phyloP scores from a whole-genome alignment of 495 filamentous ascomycete genomes.

The Friedmanniomyces simplex region DNA sequence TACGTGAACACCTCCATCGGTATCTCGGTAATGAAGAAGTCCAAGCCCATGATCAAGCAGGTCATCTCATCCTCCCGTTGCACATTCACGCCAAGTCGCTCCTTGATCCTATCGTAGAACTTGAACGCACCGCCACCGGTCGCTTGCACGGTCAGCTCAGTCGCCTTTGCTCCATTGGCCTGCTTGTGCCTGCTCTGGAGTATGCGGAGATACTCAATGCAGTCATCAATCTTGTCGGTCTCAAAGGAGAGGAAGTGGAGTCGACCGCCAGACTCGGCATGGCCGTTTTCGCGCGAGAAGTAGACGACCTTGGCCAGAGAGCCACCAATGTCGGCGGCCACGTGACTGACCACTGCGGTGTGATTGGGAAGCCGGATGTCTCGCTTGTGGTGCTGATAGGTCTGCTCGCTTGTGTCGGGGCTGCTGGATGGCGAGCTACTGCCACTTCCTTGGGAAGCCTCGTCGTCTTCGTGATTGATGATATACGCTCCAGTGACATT shows the following conservation, averaged over 20 bases:
- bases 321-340: conserved; percentile 96
- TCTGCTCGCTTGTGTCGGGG: conserved; percentile 43
- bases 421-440: conserved; percentile 20
- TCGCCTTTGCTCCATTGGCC: conserved; percentile 47
- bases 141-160: conserved; percentile 77
- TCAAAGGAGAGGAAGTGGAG: conserved; percentile 94
- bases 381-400: conserved; percentile 65
- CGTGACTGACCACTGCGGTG: conserved; percentile 84
- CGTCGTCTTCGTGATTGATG: conserved; percentile 59
- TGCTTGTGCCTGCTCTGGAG: conserved; percentile 68
- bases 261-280: conserved; percentile 65
- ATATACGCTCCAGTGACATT: conserved; percentile 96
- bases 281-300: conserved; percentile 65
- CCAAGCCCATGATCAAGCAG: conserved; percentile 93
- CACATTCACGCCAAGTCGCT: conserved; percentile 73
- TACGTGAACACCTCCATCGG: conserved; percentile 95
- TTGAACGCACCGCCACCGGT: conserved; percentile 94
- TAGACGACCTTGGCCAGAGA: conserved; percentile 93
- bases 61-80: conserved; percentile 96
- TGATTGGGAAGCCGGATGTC: conserved; percentile 96
- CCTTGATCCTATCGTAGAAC: conserved; percentile 80
- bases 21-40: conserved; percentile 98
- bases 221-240: conserved; percentile 82
- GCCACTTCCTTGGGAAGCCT: conserved; percentile 5
- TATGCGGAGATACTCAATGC: conserved; percentile 76